Evolutionary conservation across 805 yeast species (phyloP), one percentile per base, ranked within the genome.

Genomic region (Metschnikowia dekortorum): DNA sequence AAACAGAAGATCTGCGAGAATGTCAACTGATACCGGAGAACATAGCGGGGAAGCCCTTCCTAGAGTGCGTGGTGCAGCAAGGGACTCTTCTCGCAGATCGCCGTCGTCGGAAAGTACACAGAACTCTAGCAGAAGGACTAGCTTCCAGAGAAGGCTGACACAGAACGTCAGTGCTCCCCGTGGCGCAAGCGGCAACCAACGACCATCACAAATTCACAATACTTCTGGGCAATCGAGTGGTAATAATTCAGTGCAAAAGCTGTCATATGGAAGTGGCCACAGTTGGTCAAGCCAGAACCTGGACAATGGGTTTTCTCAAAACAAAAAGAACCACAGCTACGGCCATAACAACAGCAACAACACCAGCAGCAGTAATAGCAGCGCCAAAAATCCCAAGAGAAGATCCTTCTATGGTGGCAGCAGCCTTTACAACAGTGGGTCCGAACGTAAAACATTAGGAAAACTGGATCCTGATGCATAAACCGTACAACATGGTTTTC

Each of bases 331-430:
- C 14, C 43, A 32, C 42, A 35, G 30, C 32, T 7, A 39, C 41
- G 13, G 13, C 39, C 13, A 22, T 18, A 39, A 18, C 22, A 26
- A 13, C 16, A 22, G 18, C 16, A 22, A 8, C 29, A 38, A 35
- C 35, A 30, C 37, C 10, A 38, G 38, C 26, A 68, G 63, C 56
- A 68, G 65, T 47, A 70, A 68, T 59, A 61, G 74, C 48, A 67
- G 63, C 49, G 68, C 73, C 47, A 58, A 54, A 38, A 48, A 48
- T 49, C 39, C 52, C 50, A 68, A 68, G 56, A 66, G 73, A 50
- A 60, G 69, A 49, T 69, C 71, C 49, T 60, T 65, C 53, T 61
- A 68, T 49, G 68, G 65, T 6, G 64, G 59, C 22, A 64, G 60
- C 52, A 61, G 53, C 53, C 47, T 50, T 51, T 50, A 39, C 52